Evolutionary conservation across 208 protist genomes (phyloP).

Genomic region (Crithidia mellificae): DNA sequence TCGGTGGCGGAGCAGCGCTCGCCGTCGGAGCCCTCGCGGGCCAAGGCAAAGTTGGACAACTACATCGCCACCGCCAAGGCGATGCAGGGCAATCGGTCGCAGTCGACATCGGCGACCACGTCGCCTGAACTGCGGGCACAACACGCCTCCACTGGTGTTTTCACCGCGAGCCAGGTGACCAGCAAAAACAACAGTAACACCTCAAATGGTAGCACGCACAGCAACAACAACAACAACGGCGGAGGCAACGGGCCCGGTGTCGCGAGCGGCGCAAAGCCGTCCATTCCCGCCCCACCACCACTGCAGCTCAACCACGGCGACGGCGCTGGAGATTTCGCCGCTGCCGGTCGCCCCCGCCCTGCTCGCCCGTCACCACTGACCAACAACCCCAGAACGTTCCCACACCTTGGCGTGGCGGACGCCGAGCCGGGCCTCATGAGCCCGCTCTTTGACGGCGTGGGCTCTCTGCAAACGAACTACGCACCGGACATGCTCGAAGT

Average conservation of each 20-base stretch:
- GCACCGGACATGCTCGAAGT: background rate
- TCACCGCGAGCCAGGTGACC: too few relatives aligned
- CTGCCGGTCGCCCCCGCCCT: background rate
- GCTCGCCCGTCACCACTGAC: background rate
- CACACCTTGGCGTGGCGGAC: background rate
- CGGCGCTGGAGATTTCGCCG: background rate
- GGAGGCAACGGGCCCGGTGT: background rate
- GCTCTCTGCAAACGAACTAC: background rate
- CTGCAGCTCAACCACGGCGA: conserved; percentile 8
- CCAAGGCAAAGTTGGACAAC: conserved; percentile 16
- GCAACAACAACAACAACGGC: conserved; percentile 1
- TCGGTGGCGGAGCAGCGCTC: background rate
- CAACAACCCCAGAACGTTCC: background rate
- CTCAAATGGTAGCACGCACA: too few relatives aligned
- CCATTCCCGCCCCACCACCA: conserved; percentile 4
- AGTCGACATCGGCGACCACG: background rate
- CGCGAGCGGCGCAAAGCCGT: background rate
- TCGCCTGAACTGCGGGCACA: background rate
- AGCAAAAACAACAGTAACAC: too few relatives aligned
- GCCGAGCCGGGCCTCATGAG: background rate
- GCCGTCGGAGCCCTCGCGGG: conserved; percentile 7
- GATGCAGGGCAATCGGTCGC: background rate
- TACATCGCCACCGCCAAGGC: conserved; percentile 8
- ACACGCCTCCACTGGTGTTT: too few relatives aligned
- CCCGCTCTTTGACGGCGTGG: background rate